Percentiles rank a stretch among this genome's conserved stretches.
Conservation (phyloP, 2,329 filamentous ascomycete species). For the Cladophialophora yegresii region DNA sequence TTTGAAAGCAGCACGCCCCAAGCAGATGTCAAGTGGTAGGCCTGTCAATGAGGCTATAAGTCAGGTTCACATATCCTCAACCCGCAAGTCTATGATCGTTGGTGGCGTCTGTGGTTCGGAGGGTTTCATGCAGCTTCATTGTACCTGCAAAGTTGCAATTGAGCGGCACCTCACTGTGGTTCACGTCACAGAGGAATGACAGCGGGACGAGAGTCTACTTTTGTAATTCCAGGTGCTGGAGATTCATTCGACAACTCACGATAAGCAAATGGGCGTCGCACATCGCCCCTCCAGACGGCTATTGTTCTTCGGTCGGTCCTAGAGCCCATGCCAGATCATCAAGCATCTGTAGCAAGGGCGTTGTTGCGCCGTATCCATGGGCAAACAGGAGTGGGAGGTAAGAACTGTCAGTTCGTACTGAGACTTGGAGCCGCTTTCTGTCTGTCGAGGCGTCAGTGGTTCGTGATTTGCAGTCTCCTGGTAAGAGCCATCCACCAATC, state of each 20-base stretch:
- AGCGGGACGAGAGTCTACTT: too few relatives aligned
- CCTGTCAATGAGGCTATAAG: neutral
- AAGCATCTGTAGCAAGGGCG: neutral
- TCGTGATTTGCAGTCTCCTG: neutral
- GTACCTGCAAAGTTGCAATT: too few relatives aligned
- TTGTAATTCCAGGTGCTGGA: neutral
- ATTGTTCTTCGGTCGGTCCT: neutral
- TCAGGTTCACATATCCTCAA: neutral
- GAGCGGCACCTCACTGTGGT: too few relatives aligned
- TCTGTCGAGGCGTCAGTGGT: neutral
- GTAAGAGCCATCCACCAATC: neutral
- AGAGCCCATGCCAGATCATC: neutral
- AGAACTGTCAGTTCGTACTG: neutral
- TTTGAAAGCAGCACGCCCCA: neutral
- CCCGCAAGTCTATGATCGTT: neutral
- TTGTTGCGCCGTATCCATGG: too few relatives aligned
- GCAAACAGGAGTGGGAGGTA: neutral
- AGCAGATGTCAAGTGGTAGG: neutral
- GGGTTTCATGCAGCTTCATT: neutral
- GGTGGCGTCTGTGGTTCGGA: neutral
- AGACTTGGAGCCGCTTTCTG: neutral
- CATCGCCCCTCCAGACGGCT: neutral
- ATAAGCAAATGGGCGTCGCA: neutral
- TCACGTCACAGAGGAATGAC: too few relatives aligned
- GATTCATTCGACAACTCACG: neutral